These are phyloP conservation scores for Cenchrus purpureus DNA, from an alignment of 176 grass and related monocot genomes.

Conservation along the genomic window DNA sequence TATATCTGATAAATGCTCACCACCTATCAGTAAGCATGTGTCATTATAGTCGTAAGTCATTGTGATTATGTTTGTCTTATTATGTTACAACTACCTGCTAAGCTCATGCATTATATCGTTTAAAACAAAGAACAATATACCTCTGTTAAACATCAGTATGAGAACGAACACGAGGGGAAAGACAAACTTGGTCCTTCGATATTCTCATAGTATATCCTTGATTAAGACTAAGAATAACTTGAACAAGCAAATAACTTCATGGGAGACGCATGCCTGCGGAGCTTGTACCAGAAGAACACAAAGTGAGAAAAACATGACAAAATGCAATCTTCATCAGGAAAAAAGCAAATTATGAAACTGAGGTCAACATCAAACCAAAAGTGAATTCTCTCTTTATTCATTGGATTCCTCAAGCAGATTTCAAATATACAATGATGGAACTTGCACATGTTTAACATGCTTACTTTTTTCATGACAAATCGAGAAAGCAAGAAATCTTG, in stretches of 20 bases:
- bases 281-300: conserved; percentile 37
- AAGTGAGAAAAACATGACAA: conserved; percentile 47
- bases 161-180: conserved; percentile 12
- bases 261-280: conserved; percentile 43
- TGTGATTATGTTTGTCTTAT: conserved; percentile 18
- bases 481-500: conserved; percentile 51
- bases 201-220: conserved; percentile 32
- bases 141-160: background rate
- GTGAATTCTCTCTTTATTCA: conserved; percentile 50
- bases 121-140: background rate
- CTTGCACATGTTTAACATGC: conserved; percentile 58
- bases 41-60: conserved; percentile 2
- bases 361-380: conserved; percentile 57
- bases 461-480: conserved; percentile 27
- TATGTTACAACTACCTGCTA: conserved; percentile 21
- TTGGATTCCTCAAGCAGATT: conserved; percentile 42
- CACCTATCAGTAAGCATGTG: background rate
- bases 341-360: conserved; percentile 45
- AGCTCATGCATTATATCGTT: background rate
- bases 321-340: conserved; percentile 42
- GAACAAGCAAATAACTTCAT: conserved; percentile 44
- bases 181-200: conserved; percentile 30
- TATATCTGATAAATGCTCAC: conserved; percentile 30
- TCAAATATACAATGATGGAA: conserved; percentile 33
- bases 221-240: conserved; percentile 52